Evolutionary conservation across 139 green algal species (phyloP), one percentile per base, ranked within the genome.

Genomic region (Coelastrella sp.): DNA sequence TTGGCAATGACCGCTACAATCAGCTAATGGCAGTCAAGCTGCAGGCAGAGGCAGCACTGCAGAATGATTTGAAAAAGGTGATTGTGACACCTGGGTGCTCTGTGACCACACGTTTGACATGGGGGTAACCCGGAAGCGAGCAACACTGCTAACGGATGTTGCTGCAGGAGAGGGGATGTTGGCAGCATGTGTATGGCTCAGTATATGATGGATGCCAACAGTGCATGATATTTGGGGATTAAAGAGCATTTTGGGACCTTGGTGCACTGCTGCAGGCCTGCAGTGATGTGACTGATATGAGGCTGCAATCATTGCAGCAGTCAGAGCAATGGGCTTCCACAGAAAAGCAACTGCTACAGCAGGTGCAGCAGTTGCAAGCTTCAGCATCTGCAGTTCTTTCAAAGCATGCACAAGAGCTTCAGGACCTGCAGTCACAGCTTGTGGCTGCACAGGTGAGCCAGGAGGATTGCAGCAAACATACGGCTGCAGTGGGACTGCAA

Each of bases 371-470:
- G 66, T 57, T 75, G 56, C 68, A 66, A 72, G 78, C 56, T 27
- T 19, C 74, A 20, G 74, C 74, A 59, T n/a, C 3, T 59, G 81
- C 59, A 73, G 59, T 22, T 60, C 20, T 24, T n/a, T 22, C 22
- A 24, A 78, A 61, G 60, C 59, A 88, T 8, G 9, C 57, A 60
- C 61, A 49, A 15, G 9, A 85, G 60, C 58, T 92, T 35, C 65
- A 91, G 59, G 19, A 35, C 20, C 24, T 89, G 91, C 85, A 93
- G 59, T 83, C 89, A 72, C 85, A 84, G 85, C 22, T 60, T 15
- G 25, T 9, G 14, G 73, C 57, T 15, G 72, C n/a, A 24, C 74
- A 74, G 68, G 19, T 0, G n/a, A 14, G 1, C 6, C 61, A 92
- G 78, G 58, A 63, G 83, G 89, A 82, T 35, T 73, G 90, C 12